These are phyloP conservation scores for Aspergillus ellipticus DNA, from an alignment of 495 filamentous ascomycete genomes.

Conservation along the genomic window DNA sequence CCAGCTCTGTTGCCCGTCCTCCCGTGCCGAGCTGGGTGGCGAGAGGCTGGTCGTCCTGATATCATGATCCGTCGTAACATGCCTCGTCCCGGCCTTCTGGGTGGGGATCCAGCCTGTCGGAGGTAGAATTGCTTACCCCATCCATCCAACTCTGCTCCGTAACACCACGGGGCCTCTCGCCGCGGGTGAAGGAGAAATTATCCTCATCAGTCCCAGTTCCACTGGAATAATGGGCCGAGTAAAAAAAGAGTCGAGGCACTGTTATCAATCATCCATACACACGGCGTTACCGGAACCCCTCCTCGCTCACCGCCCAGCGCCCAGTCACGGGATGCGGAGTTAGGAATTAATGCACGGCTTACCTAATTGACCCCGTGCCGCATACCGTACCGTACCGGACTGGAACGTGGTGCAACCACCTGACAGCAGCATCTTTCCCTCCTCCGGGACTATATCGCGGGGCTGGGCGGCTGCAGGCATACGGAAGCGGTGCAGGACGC, in stretches of 20 bases:
- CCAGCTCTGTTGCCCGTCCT: neutral
- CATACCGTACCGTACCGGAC: neutral
- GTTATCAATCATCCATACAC: too few relatives aligned
- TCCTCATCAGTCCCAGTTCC: too few relatives aligned
- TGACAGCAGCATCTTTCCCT: neutral
- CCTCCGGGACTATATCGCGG: too few relatives aligned
- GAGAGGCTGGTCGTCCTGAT: conserved; percentile 1
- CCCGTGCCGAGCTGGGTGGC: neutral
- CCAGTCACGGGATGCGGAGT: conserved; percentile 3
- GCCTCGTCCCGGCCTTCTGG: neutral
- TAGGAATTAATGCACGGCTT: conserved; percentile 7
- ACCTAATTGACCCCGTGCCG: neutral
- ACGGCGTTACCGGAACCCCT: neutral
- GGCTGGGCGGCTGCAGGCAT: neutral
- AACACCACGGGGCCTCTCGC: too few relatives aligned
- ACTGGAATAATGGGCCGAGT: too few relatives aligned
- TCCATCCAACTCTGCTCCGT: too few relatives aligned
- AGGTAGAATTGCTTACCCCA: too few relatives aligned
- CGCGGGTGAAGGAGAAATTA: too few relatives aligned
- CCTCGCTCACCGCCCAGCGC: conserved; percentile 1
- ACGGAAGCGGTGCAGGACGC: neutral
- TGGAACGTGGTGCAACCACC: neutral
- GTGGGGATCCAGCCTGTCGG: neutral
- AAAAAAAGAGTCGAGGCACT: too few relatives aligned
- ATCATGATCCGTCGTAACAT: conserved; percentile 3